phyloP scores from a whole-genome alignment of 345 rosid species.

The Abelmoschus esculentus region DNA sequence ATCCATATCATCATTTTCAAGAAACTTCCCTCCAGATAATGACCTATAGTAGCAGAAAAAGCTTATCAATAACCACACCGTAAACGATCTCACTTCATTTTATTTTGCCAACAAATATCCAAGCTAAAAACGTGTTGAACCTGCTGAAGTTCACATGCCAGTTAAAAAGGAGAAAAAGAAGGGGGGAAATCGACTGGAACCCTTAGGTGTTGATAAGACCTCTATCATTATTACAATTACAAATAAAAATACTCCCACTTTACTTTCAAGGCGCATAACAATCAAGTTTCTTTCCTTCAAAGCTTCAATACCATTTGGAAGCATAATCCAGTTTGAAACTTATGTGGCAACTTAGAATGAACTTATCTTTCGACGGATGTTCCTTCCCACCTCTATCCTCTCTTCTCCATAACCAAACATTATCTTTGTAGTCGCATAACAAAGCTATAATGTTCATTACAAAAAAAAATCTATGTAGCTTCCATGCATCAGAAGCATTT shows the following conservation, averaged over 20 bases:
- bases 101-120: not conserved
- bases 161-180: not conserved
- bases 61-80: not conserved
- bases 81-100: not conserved
- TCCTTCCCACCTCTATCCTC: not conserved
- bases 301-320: not conserved
- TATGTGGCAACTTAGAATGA: not conserved
- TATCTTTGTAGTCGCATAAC: too few species aligned
- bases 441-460: not conserved
- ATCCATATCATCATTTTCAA: constrained; percentile 56
- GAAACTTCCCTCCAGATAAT: constrained; percentile 43
- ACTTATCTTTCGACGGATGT: not conserved
- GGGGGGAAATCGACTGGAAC: not conserved
- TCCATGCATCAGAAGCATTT: not conserved
- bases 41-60: constrained; percentile 29
- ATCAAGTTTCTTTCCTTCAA: not conserved
- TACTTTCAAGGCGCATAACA: not conserved
- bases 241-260: not conserved
- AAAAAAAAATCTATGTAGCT: not conserved
- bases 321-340: not conserved
- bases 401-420: not conserved
- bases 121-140: not conserved
- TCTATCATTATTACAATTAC: not conserved
- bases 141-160: not conserved
- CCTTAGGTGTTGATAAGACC: not conserved